Evolutionary conservation across 495 filamentous ascomycete species (phyloP).

Genomic region (Podospora comata): DNA sequence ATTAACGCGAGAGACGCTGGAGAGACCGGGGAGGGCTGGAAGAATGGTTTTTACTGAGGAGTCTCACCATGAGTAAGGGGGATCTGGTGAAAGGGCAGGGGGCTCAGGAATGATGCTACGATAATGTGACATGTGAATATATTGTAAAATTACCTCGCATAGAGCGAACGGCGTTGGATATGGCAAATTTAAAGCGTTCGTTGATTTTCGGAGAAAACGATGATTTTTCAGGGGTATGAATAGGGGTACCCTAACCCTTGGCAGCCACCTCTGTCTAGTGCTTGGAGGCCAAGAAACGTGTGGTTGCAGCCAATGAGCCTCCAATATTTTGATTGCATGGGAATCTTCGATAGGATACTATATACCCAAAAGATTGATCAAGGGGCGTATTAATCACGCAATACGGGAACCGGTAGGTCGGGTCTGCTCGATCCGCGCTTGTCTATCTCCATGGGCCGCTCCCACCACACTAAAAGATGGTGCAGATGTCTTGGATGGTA

Average conservation of each 20-base stretch:
- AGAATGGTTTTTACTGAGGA: background rate
- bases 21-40: background rate
- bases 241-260: background rate
- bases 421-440: slow-evolving; percentile 1
- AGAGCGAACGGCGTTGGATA: background rate
- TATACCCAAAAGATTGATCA: background rate
- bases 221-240: background rate
- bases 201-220: background rate
- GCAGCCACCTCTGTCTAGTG: background rate
- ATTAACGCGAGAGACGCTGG: background rate
- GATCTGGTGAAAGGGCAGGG: background rate
- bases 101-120: background rate
- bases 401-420: slow-evolving; percentile 4
- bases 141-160: background rate
- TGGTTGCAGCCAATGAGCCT: background rate
- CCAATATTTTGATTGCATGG: background rate
- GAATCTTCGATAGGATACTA: background rate
- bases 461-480: background rate
- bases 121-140: background rate
- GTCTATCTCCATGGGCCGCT: slow-evolving; percentile 3
- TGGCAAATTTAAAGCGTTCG: background rate
- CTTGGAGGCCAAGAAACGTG: background rate
- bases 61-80: background rate
- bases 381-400: slow-evolving; percentile 8
- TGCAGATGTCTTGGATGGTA: background rate